Evolutionary conservation across 441 rosid species (phyloP).

Genomic region (Erodium texanum): DNA sequence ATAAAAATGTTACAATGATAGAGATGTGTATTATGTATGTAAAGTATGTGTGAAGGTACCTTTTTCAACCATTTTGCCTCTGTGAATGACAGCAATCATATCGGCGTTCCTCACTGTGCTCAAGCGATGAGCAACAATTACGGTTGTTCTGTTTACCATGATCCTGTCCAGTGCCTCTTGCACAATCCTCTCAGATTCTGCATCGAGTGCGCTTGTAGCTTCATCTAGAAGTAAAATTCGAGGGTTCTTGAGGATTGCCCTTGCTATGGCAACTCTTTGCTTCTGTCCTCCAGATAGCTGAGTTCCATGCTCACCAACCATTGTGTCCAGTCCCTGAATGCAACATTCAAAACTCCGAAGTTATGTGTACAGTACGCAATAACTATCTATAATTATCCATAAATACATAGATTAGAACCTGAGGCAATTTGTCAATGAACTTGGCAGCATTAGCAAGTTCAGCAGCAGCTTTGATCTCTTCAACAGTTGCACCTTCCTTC

Average conservation of each 20-base stretch:
- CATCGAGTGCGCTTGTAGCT: conserved; percentile 71
- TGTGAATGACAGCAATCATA: conserved; percentile 53
- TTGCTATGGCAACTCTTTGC: conserved; percentile 73
- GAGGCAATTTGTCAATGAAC: conserved; percentile 58
- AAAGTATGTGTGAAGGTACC: conserved; percentile 24
- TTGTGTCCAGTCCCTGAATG: conserved; percentile 45
- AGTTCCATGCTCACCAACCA: conserved; percentile 75
- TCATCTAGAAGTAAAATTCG: conserved; percentile 64
- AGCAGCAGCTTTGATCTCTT: conserved; percentile 53
- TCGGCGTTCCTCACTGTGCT: conserved; percentile 60
- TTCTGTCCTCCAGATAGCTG: conserved; percentile 79
- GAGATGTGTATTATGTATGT: too few relatives aligned
- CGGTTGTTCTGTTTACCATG: conserved; percentile 54
- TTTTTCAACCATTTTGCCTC: conserved; percentile 56
- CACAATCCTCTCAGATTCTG: conserved; percentile 59
- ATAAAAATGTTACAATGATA: too few relatives aligned
- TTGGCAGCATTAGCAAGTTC: conserved; percentile 65
- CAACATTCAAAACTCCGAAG: neutral
- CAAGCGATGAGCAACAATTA: conserved; percentile 71
- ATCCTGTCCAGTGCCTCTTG: conserved; percentile 59
- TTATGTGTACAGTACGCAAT: neutral
- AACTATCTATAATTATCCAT: too few relatives aligned
- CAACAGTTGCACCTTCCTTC: conserved; percentile 43
- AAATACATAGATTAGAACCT: conserved; percentile 26
- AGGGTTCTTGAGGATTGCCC: conserved; percentile 65